Evolutionary conservation across 2,329 filamentous ascomycete species (phyloP), one percentile per base, ranked within the genome.

Genomic region (Dothiorella sarmentorum): DNA sequence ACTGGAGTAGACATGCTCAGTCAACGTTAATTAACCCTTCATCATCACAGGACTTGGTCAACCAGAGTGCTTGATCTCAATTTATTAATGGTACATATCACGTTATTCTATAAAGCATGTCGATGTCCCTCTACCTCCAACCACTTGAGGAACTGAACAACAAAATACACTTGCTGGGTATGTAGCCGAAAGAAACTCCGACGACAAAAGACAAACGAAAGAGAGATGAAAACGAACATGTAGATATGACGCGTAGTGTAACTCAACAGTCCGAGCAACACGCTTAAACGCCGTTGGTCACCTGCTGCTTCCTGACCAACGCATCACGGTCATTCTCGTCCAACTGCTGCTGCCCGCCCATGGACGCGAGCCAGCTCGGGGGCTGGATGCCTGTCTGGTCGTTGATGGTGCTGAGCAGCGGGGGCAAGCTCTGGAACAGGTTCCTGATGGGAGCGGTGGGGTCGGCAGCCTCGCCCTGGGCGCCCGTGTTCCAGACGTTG

Each of bases 351-450:
- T 60, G 51, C 11, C n/a, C 51, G 7, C 80, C 79, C 78, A 84
- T 80, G 65, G 82, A 76, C 58, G 78, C 79, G 65, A 84, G 63
- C 91, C 91, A 95, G 66, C 83, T 83, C 1, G 91, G 91, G 6
- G 92, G 84, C 1, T 82, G 81, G 67, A 95, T 91, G 0, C 90
- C 90, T 0, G 90, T 95, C 78, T 96, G 91, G 61, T 95, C 90
- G 65, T 94, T 87, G 67, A 96, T 93, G 0, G 91, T 95, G 9
- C 82, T 85, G 76, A 95, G 86, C 18, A 95, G 79, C 4, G 91
- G 91, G 33, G 91, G 91, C 61, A 95, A 77, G 70, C 86, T 88
- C 78, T 94, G 90, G 76, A 94, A 92, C 35, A 95, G 81, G 65
- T 93, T 92, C 63, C 89, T 81, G 75, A 94, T 87, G 3, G 87